Percentiles rank a stretch among this genome's conserved stretches.
These are phyloP conservation scores for Zygoascus ofunaensis DNA, from an alignment of 805 yeast genomes.

Conservation along the genomic window DNA sequence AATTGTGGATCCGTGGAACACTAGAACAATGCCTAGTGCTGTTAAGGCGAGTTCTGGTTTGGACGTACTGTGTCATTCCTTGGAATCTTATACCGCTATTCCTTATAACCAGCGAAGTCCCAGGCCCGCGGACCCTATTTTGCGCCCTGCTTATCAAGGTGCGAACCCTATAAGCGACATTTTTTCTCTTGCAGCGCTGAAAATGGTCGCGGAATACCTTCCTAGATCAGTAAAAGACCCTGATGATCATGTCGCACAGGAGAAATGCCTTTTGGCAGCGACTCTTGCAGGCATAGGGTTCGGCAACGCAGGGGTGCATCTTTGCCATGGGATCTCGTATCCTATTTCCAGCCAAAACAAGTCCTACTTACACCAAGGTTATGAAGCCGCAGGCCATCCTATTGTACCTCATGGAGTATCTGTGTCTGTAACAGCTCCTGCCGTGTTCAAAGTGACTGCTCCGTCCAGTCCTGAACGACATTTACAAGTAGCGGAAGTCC, in stretches of 20 bases:
- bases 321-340: conserved; percentile 36
- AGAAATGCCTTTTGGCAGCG: conserved; percentile 36
- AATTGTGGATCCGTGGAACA: conserved; percentile 35
- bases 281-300: conserved; percentile 40
- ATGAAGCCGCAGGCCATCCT: conserved; percentile 31
- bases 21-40: conserved; percentile 34
- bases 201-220: conserved; percentile 33
- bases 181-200: conserved; percentile 35
- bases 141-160: conserved; percentile 36
- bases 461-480: conserved; percentile 34
- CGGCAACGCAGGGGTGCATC: conserved; percentile 38
- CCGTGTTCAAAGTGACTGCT: conserved; percentile 33
- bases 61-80: conserved; percentile 38
- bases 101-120: conserved; percentile 34
- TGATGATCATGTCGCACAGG: conserved; percentile 35
- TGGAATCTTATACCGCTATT: conserved; percentile 39
- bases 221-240: conserved; percentile 34
- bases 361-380: conserved; percentile 30
- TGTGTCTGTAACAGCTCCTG: conserved; percentile 39
- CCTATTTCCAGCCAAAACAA: conserved; percentile 33
- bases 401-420: conserved; percentile 38
- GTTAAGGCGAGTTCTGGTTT: conserved; percentile 37
- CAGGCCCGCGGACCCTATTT: conserved; percentile 30
- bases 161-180: conserved; percentile 39
- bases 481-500: conserved; percentile 29